phyloP scores from a whole-genome alignment of 306 rosid genomes.

The Crotalaria pallida region DNA sequence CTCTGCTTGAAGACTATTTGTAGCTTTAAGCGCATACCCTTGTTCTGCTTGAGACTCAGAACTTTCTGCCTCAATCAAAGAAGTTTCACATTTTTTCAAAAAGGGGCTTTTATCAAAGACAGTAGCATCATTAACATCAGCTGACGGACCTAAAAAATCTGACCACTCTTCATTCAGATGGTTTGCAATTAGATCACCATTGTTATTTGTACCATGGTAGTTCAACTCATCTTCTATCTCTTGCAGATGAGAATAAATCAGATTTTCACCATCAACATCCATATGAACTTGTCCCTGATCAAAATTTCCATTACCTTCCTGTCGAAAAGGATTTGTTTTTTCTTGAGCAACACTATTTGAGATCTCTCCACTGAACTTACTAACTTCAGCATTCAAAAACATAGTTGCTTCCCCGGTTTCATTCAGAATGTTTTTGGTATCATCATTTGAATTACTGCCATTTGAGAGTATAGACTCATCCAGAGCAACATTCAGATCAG shows the following conservation, averaged over 20 bases:
- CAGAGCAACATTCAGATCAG: conserved; percentile 15
- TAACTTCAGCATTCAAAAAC: conserved; percentile 19
- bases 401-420: conserved; percentile 15
- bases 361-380: conserved; percentile 10
- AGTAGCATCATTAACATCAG: conserved; percentile 7
- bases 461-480: conserved; percentile 21
- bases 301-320: conserved; percentile 15
- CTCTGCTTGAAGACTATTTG: conserved; percentile 24
- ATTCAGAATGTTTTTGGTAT: conserved; percentile 3
- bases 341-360: neutral
- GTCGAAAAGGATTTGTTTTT: conserved; percentile 24
- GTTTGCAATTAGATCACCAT: neutral
- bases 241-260: conserved; percentile 12
- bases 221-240: conserved; percentile 23
- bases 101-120: neutral
- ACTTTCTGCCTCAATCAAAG: conserved; percentile 18
- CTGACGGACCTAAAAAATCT: conserved; percentile 10
- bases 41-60: conserved; percentile 17
- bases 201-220: conserved; percentile 3
- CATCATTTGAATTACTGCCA: conserved; percentile 18
- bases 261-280: conserved; percentile 14
- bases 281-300: conserved; percentile 12
- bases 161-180: conserved; percentile 12
- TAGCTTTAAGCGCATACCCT: conserved; percentile 15
- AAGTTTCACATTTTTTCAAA: conserved; percentile 21